Percentiles rank a stretch among this genome's conserved stretches.
Evolutionary conservation across 108 stramenopile species (phyloP).

Genomic region (Skeletonema marinoi): DNA sequence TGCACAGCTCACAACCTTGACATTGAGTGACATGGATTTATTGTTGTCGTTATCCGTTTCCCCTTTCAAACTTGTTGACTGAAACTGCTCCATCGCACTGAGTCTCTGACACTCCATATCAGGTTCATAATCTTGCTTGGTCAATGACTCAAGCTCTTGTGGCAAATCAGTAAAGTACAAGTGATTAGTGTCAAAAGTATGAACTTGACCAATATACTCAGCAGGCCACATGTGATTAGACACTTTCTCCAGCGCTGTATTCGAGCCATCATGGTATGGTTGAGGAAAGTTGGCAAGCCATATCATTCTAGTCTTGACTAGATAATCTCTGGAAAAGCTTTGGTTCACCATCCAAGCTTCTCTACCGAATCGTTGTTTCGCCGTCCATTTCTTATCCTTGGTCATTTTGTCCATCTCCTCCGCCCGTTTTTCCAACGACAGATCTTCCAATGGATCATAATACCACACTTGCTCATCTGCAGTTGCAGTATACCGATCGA

Average conservation of each 20-base stretch:
- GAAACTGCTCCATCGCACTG: conserved; percentile 13
- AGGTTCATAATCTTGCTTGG: conserved; percentile 32
- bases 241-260: conserved; percentile 11
- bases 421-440: conserved; percentile 53
- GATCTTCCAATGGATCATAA: conserved; percentile 65
- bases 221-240: conserved; percentile 69
- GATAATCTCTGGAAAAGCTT: conserved; percentile 70
- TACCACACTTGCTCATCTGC: conserved; percentile 69
- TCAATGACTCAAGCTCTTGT: conserved; percentile 8
- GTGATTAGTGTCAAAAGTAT: conserved; percentile 35
- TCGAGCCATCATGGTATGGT: conserved; percentile 24
- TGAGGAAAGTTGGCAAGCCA: conserved; percentile 85
- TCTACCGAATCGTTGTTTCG: conserved; percentile 41
- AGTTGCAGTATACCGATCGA: conserved; percentile 77
- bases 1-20: conserved; percentile 62
- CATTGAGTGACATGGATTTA: conserved; percentile 25
- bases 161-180: conserved; percentile 35
- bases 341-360: conserved; percentile 64
- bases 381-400: conserved; percentile 14
- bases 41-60: background rate
- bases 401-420: conserved; percentile 52
- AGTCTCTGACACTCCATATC: conserved; percentile 19
- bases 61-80: conserved; percentile 19
- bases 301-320: conserved; percentile 55
- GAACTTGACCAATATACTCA: conserved; percentile 70